Percentiles rank a stretch among this genome's conserved stretches.
Conservation (phyloP, 352 stramenopile species). For the Halophytophthora batemanensis region DNA sequence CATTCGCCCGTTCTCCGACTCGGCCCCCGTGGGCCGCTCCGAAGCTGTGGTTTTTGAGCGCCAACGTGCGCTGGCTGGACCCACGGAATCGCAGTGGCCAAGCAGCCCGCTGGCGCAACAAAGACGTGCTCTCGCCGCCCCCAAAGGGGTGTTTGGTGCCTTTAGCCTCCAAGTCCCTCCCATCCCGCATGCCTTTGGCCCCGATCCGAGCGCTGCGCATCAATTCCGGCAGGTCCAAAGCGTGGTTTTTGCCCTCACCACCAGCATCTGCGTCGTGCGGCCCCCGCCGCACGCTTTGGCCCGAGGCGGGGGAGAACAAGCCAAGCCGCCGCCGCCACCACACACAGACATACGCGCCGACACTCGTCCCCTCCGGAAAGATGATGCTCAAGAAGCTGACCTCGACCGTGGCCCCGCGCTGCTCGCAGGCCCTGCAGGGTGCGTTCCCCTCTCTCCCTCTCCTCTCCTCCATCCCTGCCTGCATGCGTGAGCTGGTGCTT, state of each 20-base stretch:
- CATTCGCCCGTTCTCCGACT: background rate
- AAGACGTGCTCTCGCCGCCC: no score
- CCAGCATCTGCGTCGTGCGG: constrained; percentile 16
- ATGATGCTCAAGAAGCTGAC: constrained; percentile 81
- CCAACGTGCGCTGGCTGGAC: no score
- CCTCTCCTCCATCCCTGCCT: background rate
- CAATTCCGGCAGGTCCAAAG: background rate
- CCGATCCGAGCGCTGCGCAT: background rate
- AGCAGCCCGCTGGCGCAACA: background rate
- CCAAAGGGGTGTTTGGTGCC: no score
- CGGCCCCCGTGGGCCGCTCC: background rate
- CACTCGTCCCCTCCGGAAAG: constrained; percentile 4
- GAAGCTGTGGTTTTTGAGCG: background rate
- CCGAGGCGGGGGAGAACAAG: constrained; percentile 8
- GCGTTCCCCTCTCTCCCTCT: constrained; percentile 1
- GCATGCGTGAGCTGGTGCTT: constrained; percentile 4
- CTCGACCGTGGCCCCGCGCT: constrained; percentile 55
- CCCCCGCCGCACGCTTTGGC: constrained; percentile 15
- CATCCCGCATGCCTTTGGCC: no score
- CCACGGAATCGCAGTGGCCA: background rate
- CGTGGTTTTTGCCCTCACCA: constrained; percentile 4
- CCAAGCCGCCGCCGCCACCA: constrained; percentile 21
- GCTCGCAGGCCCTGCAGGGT: constrained; percentile 42
- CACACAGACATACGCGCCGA: constrained; percentile 3
- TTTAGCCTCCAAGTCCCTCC: no score